Evolutionary conservation across 306 rosid species (phyloP), one percentile per base, ranked within the genome.

Genomic region (Begonia fuchsioides): DNA sequence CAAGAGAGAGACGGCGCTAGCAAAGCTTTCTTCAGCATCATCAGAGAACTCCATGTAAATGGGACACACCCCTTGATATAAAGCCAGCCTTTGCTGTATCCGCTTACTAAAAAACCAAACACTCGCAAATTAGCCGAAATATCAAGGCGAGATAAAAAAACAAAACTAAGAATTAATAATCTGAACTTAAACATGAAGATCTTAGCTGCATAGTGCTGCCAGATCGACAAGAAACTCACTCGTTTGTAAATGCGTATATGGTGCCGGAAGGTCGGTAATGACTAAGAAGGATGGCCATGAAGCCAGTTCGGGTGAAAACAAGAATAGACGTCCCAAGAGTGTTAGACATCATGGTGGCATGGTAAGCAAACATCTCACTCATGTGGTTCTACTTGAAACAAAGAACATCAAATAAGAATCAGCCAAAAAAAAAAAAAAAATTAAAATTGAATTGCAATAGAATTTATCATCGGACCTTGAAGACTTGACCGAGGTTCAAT

Each of bases 331-430:
- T 90, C 68, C 98, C 94, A 46, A 90, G 98, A 58, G 95, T 85
- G 68, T 90, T 90, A 56, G 98, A 82, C 96, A 90, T 90, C 82
- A 81, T 81, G 58, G 98, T 85, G 44, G 98, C 95, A 65, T 90
- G 98, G 77, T 81, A 90, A 41, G 98, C 98, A n/a, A n/a, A n/a
- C n/a, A n/a, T n/a, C n/a, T n/a, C 98, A 1, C 98, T 90, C 98
- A 85, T 90, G 62, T 85, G 98, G 52, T 90, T 90, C 98, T 90
- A 54, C 71, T 64, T 13, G 50, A 59, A 63, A 57, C 49, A 39
- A 55, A 54, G 43, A 52, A 32, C 9, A 11, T 38, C 15, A 20
- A 41, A 45, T 54, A 47, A 38, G 61, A n/a, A 13, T 26, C 61
- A 38, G 26, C n/a, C n/a, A n/a, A n/a, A n/a, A n/a, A n/a, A n/a